Evolutionary conservation across 371 early-diverging fungal species (phyloP).

Genomic region (Apophysomyces trapeziformis): DNA sequence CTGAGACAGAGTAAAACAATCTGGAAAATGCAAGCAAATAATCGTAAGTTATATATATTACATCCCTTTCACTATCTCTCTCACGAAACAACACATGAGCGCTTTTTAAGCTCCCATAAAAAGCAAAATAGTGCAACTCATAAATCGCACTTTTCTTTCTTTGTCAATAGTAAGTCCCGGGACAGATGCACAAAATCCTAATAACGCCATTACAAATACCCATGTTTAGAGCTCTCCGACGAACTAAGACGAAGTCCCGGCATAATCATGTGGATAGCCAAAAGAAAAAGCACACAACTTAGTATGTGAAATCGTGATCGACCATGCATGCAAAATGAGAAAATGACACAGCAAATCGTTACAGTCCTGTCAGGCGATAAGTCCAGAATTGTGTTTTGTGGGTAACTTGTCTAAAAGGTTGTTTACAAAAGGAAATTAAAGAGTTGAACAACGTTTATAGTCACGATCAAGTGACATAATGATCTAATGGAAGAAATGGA

Average conservation of each 20-base stretch:
- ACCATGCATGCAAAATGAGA: background rate
- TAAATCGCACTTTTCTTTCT: constrained; percentile 1
- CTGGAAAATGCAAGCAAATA: background rate
- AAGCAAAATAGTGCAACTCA: background rate
- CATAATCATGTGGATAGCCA: background rate
- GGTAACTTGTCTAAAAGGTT: background rate
- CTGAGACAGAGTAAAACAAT: background rate
- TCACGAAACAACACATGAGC: background rate
- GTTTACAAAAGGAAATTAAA: background rate
- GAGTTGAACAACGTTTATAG: background rate
- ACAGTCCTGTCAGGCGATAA: background rate
- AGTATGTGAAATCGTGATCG: background rate
- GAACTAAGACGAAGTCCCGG: background rate
- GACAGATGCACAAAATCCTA: background rate
- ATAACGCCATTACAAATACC: background rate
- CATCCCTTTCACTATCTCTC: background rate
- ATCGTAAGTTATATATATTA: background rate
- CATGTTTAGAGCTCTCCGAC: background rate
- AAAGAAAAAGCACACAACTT: background rate
- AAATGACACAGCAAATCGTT: background rate
- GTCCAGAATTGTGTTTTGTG: background rate
- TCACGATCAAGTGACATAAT: background rate
- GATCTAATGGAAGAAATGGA: constrained; percentile 16
- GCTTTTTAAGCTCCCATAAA: background rate
- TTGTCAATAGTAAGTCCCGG: background rate